Evolutionary conservation across 2,329 filamentous ascomycete genomes (phyloP).

Genomic region (Polytolypa hystricis): DNA sequence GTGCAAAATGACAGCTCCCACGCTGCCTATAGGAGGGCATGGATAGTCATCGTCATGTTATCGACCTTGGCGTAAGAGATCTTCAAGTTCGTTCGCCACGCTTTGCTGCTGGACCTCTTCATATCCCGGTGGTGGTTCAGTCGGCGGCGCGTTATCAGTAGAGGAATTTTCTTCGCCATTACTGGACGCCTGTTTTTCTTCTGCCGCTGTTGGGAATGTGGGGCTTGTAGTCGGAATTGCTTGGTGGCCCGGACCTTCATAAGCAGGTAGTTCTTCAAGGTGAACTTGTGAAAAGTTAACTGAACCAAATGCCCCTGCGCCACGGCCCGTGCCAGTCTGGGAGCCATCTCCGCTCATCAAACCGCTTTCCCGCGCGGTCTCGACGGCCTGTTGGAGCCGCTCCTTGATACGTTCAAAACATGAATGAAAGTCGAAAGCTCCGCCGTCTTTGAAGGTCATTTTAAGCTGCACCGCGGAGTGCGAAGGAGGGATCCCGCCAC

Average conservation of each 20-base stretch:
- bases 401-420: slow-evolving; percentile 78
- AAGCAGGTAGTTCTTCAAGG: slow-evolving; percentile 78
- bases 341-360: slow-evolving; percentile 21
- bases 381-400: slow-evolving; percentile 66
- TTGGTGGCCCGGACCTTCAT: slow-evolving; percentile 50
- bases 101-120: slow-evolving; percentile 81
- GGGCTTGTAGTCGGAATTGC: slow-evolving; percentile 4
- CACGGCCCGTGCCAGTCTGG: slow-evolving; percentile 22
- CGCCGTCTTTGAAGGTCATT: slow-evolving; percentile 86
- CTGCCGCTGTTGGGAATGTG: slow-evolving; percentile 2
- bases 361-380: slow-evolving; percentile 58
- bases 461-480: slow-evolving; percentile 67
- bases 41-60: background rate
- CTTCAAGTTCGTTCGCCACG: slow-evolving; percentile 61
- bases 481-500: slow-evolving; percentile 68
- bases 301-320: slow-evolving; percentile 32
- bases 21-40: no score
- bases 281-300: slow-evolving; percentile 56
- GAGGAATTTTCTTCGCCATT: background rate
- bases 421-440: slow-evolving; percentile 82
- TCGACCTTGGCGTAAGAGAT: slow-evolving; percentile 36
- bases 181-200: background rate
- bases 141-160: slow-evolving; percentile 28
- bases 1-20: no score
- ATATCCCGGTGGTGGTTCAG: slow-evolving; percentile 78